Conservation (phyloP, 805 yeast genomes). For the Nakazawaea ernobii region DNA sequence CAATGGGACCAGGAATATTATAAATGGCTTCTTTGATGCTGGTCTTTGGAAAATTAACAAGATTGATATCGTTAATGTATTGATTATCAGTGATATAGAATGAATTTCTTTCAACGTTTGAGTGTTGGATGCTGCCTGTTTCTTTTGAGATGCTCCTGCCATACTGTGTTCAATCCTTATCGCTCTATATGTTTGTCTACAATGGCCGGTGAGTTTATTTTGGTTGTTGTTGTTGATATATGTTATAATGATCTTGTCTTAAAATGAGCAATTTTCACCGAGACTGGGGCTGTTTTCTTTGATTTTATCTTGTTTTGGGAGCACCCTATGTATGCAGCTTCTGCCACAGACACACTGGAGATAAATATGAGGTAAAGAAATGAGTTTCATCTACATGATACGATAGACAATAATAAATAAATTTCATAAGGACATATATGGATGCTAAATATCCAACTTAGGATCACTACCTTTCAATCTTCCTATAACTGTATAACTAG, state of each 20-base stretch:
- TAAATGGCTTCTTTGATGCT: slow-evolving; percentile 33
- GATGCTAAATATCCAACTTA: slow-evolving; percentile 2
- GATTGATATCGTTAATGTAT: slow-evolving; percentile 31
- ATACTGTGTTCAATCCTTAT: slow-evolving; percentile 12
- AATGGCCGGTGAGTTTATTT: too few species aligned
- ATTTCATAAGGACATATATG: neutral
- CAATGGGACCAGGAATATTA: slow-evolving; percentile 37
- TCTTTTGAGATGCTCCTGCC: slow-evolving; percentile 35
- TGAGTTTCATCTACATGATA: too few species aligned
- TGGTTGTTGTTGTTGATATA: too few species aligned
- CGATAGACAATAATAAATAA: too few species aligned
- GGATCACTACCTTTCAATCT: slow-evolving; percentile 42
- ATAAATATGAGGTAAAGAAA: too few species aligned
- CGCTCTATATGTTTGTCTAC: too few species aligned
- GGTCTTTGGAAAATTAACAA: slow-evolving; percentile 40
- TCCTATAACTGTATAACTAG: slow-evolving; percentile 43
- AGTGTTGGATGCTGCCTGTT: slow-evolving; percentile 25
- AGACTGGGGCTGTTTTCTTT: too few species aligned
- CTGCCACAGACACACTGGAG: too few species aligned
- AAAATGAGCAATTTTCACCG: too few species aligned
- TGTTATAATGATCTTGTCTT: too few species aligned
- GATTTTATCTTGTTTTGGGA: too few species aligned
- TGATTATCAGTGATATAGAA: slow-evolving; percentile 30
- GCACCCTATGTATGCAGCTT: too few species aligned
- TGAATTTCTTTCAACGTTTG: slow-evolving; percentile 27